Evolutionary conservation across 2,329 filamentous ascomycete species (phyloP).

Genomic region (Trichoderma sp.): DNA sequence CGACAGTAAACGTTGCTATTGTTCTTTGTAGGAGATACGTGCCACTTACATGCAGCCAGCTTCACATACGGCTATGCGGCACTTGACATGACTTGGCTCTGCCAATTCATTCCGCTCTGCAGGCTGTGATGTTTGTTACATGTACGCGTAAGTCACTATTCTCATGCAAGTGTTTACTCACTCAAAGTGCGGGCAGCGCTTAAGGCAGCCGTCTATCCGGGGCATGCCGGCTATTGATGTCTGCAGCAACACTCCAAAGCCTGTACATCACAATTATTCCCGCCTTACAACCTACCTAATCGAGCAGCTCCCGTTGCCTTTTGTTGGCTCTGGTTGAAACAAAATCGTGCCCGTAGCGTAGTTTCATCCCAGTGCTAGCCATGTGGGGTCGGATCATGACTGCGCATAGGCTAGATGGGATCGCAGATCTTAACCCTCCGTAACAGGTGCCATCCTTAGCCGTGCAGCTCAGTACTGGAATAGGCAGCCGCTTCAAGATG

Average conservation of each 20-base stretch:
- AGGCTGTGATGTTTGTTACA: not conserved
- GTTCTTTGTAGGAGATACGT: not conserved
- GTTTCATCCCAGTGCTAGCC: not conserved
- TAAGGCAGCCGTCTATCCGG: not conserved
- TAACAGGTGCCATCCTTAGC: constrained; percentile 3
- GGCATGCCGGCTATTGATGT: not conserved
- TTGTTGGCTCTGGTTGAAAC: not conserved
- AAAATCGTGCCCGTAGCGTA: not conserved
- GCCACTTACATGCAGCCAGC: not conserved
- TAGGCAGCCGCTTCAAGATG: constrained; percentile 9
- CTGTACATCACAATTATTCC: not conserved
- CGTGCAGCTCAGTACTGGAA: not conserved
- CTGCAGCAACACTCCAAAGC: not conserved
- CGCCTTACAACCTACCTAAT: constrained; percentile 1
- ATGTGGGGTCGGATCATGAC: not conserved
- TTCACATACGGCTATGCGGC: not conserved
- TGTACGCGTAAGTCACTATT: not conserved
- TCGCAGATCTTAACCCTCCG: constrained; percentile 12
- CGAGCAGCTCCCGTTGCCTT: not conserved
- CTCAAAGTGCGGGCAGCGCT: not conserved
- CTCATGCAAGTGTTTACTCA: not conserved
- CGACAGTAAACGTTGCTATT: not conserved
- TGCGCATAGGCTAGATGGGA: not conserved
- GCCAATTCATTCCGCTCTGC: not conserved
- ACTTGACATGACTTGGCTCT: not conserved